Evolutionary conservation across 345 rosid species (phyloP).

Genomic region (Salix purpurea): DNA sequence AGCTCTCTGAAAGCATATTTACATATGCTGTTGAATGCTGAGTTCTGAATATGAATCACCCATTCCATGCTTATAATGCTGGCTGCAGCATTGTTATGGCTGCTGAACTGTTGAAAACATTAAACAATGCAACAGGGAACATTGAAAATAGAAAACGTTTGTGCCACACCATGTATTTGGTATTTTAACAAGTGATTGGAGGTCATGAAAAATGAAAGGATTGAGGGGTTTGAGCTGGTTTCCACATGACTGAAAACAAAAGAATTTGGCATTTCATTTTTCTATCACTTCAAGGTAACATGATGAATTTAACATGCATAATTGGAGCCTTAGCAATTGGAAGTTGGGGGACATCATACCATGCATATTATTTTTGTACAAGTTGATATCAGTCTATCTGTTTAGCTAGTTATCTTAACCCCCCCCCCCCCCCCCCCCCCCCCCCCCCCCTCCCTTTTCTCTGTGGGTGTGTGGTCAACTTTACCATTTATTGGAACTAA

Average conservation of each 20-base stretch:
- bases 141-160: neutral
- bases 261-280: neutral
- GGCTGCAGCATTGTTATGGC: neutral
- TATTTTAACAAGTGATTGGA: neutral
- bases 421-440: rapidly evolving
- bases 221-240: neutral
- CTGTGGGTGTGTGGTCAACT: neutral
- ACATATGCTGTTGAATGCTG: neutral
- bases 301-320: neutral
- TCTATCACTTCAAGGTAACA: neutral
- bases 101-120: neutral
- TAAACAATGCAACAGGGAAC: neutral
- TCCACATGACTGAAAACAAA: neutral
- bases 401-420: neutral
- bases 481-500: constrained; percentile 4
- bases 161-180: neutral
- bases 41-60: neutral
- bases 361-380: neutral
- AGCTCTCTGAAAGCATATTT: neutral
- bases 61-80: neutral
- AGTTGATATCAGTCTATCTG: neutral
- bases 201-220: neutral
- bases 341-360: neutral
- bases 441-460: too few species aligned
- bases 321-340: neutral